Base-by-base conservation (phyloP, 2,329 filamentous ascomycete species). In the Botrytis porri region DNA sequence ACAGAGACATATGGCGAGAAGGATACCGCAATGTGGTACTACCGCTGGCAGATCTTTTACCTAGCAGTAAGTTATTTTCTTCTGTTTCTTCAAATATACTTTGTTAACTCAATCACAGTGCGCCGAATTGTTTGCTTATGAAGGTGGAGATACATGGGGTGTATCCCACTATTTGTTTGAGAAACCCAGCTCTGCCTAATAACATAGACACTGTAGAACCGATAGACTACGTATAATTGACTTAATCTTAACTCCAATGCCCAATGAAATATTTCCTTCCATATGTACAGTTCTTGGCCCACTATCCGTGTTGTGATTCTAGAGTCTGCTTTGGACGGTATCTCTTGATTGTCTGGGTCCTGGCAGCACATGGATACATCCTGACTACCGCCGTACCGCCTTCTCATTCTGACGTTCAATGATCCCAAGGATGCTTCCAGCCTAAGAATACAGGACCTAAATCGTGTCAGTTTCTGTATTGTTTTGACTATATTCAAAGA, bases 361-460 rank as follows among this genome's bases (percentile, higher is more conserved):
- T 32, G 63, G 22, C 22, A 57, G 62, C 57, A 65, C 12, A 32
- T 54, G 18, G 12, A 65, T 41, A 54, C 45, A 66, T n/a, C 12
- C 43, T n/a, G 20, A 63, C 45, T n/a, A 57, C 59, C 41, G 18
- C 64, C 8, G n/a, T 3, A 57, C 6, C 54, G 25, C 29, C 35
- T 67, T n/a, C 63, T 48, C 57, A 20, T 35, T 48, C 45, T 70
- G 29, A 69, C 76, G 74, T 83, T 88, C 86, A 97, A 85, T 97
- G 94, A 79, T 98, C 95, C 94, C 94, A 98, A 77, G 94, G 96
- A 84, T 98, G 96, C 86, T 94, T 98, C 92, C 90, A 94, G 82
- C 96, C 96, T 79, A 99, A 82, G 76, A 98, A 85, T 71, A 90
- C 95, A 37, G 95, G 88, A 72, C 88, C 88, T 90, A 75, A 35